These are phyloP conservation scores for Zygoascus meyerae DNA, from an alignment of 1,139 yeast species.

Conservation along the genomic window DNA sequence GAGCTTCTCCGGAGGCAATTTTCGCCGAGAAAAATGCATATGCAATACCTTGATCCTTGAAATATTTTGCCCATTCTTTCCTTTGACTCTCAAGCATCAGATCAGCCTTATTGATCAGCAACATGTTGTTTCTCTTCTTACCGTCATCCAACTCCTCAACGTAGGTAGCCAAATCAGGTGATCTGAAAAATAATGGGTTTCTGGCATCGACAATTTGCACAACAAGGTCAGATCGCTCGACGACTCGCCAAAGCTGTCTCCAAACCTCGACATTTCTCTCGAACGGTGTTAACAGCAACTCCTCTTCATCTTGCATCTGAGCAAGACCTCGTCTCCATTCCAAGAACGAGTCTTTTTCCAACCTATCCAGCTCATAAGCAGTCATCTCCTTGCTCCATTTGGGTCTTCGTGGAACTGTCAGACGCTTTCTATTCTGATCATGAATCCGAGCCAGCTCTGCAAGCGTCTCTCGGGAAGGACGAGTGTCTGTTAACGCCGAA, in stretches of 20 bases:
- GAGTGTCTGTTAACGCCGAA: conserved; percentile 28
- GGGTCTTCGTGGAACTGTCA: conserved; percentile 95
- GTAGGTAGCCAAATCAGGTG: conserved; percentile 80
- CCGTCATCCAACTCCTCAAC: conserved; percentile 63
- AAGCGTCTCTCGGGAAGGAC: conserved; percentile 23
- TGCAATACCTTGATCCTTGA: conserved; percentile 58
- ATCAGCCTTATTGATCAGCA: conserved; percentile 93
- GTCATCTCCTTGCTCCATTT: conserved; percentile 67
- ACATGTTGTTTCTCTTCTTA: conserved; percentile 58
- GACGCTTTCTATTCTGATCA: conserved; percentile 64
- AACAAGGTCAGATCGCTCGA: conserved; percentile 87
- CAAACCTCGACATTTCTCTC: conserved; percentile 97
- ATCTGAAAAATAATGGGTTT: conserved; percentile 85
- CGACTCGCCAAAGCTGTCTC: conserved; percentile 98
- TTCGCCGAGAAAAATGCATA: conserved; percentile 93
- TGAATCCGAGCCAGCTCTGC: conserved; percentile 61
- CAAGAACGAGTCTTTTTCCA: conserved; percentile 84
- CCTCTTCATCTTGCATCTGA: conserved; percentile 65
- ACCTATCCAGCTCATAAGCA: conserved; percentile 71
- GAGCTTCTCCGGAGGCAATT: conserved; percentile 31
- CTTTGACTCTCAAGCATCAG: conserved; percentile 72
- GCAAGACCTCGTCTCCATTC: conserved; percentile 94
- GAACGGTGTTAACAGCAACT: conserved; percentile 87
- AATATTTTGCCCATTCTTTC: conserved; percentile 79
- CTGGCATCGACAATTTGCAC: conserved; percentile 98